Base-by-base conservation (phyloP, 805 yeast species). In the Candida vaughaniae region DNA sequence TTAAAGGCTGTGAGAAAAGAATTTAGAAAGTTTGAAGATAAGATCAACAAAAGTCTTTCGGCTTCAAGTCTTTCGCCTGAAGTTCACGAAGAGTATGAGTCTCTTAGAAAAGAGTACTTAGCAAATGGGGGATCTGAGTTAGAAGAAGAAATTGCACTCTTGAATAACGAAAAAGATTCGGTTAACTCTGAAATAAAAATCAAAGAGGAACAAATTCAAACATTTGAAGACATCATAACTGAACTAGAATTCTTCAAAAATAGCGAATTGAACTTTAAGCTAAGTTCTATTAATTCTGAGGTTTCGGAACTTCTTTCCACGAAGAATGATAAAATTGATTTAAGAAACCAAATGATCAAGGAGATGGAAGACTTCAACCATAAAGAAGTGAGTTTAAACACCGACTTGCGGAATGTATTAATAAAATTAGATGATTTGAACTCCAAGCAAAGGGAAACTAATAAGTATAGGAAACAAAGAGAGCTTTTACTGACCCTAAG, bases 391-490 rank as follows among this genome's bases (percentile, higher is more conserved):
- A 80, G 78, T 39, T 52, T 85, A n/a, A 83, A 81, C 44, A 65
- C 80, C 6, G 75, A 78, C 42, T 64, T 90, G 40, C 74, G 80
- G 45, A 82, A 77, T 22, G 70, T 79, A 1, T 64, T 85, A 19
- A 46, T 74, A 2, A 74, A 74, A 47, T 64, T 91, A 31, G 84
- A 84, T 42, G 95, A 85, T 36, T 61, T 86, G 25, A 79, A 78
- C 34, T 89, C 95, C 1, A 78, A 73, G 40, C 84, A 81, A 56
- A 76, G 91, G 47, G 96, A 86, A 49, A 70, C 89, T 0, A 75
- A 75, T 27, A 76, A 78, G 43, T 95, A 89, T 44, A 71, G 74
- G 33, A 77, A 71, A 43, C 61, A 85, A 28, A 69, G 91, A 38
- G 96, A 89, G 47, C 85, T 84, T 43, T 81, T 86, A 2, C 60